phyloP scores from a whole-genome alignment of 2,329 filamentous ascomycete genomes.

The Meredithiella fracta region DNA sequence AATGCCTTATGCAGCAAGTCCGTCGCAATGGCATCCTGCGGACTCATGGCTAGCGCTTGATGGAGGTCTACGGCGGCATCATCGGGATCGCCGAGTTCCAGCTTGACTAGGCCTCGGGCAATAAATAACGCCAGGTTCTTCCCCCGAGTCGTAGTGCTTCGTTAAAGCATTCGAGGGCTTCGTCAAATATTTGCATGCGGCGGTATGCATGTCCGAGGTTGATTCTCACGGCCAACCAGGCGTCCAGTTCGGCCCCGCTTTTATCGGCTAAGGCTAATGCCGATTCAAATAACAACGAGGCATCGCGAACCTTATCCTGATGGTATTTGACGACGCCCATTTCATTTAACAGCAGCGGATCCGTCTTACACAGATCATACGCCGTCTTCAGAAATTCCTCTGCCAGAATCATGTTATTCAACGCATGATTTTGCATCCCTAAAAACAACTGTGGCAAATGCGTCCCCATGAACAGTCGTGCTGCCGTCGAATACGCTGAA shows the following conservation, averaged over 20 bases:
- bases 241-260: slow-evolving; percentile 64
- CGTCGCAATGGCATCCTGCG: slow-evolving; percentile 67
- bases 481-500: slow-evolving; percentile 89
- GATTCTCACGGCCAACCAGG: slow-evolving; percentile 69
- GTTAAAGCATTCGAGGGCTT: slow-evolving; percentile 68
- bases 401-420: slow-evolving; percentile 87
- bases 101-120: slow-evolving; percentile 67
- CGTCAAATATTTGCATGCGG: slow-evolving; percentile 48
- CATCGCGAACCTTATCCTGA: slow-evolving; percentile 60
- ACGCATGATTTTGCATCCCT: slow-evolving; percentile 93
- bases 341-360: slow-evolving; percentile 86
- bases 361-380: slow-evolving; percentile 64
- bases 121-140: slow-evolving; percentile 66
- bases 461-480: slow-evolving; percentile 86
- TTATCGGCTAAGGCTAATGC: slow-evolving; percentile 64
- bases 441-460: slow-evolving; percentile 91
- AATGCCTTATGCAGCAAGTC: slow-evolving; percentile 60
- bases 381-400: slow-evolving; percentile 89
- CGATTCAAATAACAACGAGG: slow-evolving; percentile 59
- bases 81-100: slow-evolving; percentile 58
- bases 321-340: slow-evolving; percentile 94
- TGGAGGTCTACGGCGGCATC: slow-evolving; percentile 73
- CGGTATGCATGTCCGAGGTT: slow-evolving; percentile 84
- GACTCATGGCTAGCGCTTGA: slow-evolving; percentile 61
- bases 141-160: slow-evolving; percentile 70